Evolutionary conservation across 805 yeast species (phyloP), one percentile per base, ranked within the genome.

Genomic region (Schwanniomyces polymorphus): DNA sequence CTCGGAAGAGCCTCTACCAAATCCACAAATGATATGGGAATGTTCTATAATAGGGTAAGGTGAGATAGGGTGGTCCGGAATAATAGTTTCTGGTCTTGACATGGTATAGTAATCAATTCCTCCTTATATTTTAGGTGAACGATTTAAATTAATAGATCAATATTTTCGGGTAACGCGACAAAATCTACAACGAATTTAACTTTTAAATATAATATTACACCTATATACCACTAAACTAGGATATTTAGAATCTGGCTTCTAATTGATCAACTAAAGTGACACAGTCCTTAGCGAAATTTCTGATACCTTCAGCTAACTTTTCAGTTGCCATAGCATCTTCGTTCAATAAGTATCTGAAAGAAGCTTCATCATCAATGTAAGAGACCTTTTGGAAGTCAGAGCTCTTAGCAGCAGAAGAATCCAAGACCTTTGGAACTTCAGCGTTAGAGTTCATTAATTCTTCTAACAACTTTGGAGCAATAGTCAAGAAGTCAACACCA

Each of bases 311-410:
- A 60, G 97, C 75, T 68, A 94, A 83, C 80, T 94, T 94, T 79
- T 90, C 97, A 57, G 97, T 90, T 61, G 97, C 95, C 98, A 94
- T 92, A 56, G 94, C 94, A 70, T 94, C 98, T 72, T 94, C 96
- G 77, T 94, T 92, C 60, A 94, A 77, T 50, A 76, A 80, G 79
- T 81, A 89, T 82, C 97, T 88, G 91, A 94, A 94, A 54, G 79
- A 72, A 43, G 96, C 74, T 77, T 92, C 98, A 71, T 91, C 85
- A 65, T 90, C 84, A 54, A 94, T 76, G 77, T 70, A 94, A 25
- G 91, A 69, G 51, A 86, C 91, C 81, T 91, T 89, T 48, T 78
- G 72, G 50, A 81, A 78, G 46, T 74, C 72, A 49, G 82, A 59
- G 41, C 74, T 45, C 46, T 70, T 59, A 53, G 96, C 94, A 50